These are phyloP conservation scores for Saturnispora gosingensis DNA, from an alignment of 805 yeast species.

Conservation along the genomic window DNA sequence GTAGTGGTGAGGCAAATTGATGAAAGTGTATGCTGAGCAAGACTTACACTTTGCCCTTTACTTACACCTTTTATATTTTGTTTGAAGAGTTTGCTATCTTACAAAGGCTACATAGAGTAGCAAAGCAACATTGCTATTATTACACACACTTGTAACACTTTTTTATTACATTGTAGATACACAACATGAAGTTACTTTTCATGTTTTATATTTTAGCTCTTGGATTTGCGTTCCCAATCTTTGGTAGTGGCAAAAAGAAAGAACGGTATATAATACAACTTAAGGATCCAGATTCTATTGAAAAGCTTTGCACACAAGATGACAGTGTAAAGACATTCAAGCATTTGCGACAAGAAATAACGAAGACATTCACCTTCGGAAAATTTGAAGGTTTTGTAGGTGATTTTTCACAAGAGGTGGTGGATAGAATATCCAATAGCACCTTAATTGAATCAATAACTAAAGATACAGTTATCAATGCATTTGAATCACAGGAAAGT, in stretches of 20 bases:
- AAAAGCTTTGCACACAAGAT: constrained; percentile 39
- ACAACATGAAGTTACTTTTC: constrained; percentile 1
- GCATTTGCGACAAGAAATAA: constrained; percentile 39
- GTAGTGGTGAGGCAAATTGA: neutral
- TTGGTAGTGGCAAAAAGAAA: constrained; percentile 4
- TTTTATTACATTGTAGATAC: neutral
- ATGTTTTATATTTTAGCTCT: neutral
- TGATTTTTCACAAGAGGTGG: constrained; percentile 39
- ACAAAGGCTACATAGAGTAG: neutral
- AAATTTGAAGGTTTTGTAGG: constrained; percentile 65
- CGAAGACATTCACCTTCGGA: constrained; percentile 55
- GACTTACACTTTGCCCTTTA: neutral
- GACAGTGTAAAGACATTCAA: constrained; percentile 26
- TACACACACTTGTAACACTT: neutral
- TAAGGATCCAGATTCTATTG: constrained; percentile 40
- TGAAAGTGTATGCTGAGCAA: constrained; percentile 4
- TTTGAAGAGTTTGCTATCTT: too few relatives aligned
- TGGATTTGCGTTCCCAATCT: constrained; percentile 6
- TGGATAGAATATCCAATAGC: constrained; percentile 41
- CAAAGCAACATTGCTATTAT: neutral
- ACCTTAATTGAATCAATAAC: constrained; percentile 62
- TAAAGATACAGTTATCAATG: constrained; percentile 53
- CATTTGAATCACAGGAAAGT: constrained; percentile 34
- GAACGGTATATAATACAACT: constrained; percentile 41
- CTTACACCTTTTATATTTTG: neutral